Conservation (phyloP, 257 asterid genomes). For the Gynochthodes officinalis region DNA sequence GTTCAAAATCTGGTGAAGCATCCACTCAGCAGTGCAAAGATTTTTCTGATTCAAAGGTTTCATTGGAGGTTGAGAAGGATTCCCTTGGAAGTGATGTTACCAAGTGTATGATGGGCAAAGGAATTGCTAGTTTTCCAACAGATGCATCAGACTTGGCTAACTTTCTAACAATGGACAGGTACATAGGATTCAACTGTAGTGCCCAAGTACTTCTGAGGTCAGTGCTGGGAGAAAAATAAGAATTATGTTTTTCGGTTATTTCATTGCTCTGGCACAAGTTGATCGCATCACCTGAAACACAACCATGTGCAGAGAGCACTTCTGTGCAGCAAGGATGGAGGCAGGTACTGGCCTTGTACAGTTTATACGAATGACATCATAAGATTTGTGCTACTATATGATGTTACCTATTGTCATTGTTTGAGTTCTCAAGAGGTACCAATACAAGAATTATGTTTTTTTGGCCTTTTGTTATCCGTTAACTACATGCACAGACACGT, state of each 20-base stretch:
- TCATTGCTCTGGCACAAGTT: constrained; percentile 97
- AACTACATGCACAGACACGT: too few relatives aligned
- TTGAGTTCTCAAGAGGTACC: neutral
- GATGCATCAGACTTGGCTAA: constrained; percentile 97
- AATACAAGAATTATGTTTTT: neutral
- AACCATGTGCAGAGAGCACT: constrained; percentile 91
- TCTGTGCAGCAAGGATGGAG: constrained; percentile 99
- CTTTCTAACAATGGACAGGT: constrained; percentile 86
- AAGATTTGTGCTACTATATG: neutral
- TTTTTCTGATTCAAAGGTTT: constrained; percentile 39
- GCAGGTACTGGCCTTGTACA: constrained; percentile 55
- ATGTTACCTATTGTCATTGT: neutral
- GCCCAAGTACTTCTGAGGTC: constrained; percentile 79
- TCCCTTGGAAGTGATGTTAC: constrained; percentile 32
- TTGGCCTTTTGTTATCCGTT: too few relatives aligned
- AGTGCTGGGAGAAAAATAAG: constrained; percentile 79
- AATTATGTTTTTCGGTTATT: constrained; percentile 91
- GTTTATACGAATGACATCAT: neutral
- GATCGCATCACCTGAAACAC: constrained; percentile 92
- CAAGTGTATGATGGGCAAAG: constrained; percentile 50
- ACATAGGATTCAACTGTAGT: constrained; percentile 79
- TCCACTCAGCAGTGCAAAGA: constrained; percentile 37
- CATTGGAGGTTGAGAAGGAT: constrained; percentile 33
- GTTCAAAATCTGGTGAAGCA: constrained; percentile 47
- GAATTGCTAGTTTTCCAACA: constrained; percentile 55